phyloP scores from a whole-genome alignment of 805 yeast species.

The Candida glaebosa region DNA sequence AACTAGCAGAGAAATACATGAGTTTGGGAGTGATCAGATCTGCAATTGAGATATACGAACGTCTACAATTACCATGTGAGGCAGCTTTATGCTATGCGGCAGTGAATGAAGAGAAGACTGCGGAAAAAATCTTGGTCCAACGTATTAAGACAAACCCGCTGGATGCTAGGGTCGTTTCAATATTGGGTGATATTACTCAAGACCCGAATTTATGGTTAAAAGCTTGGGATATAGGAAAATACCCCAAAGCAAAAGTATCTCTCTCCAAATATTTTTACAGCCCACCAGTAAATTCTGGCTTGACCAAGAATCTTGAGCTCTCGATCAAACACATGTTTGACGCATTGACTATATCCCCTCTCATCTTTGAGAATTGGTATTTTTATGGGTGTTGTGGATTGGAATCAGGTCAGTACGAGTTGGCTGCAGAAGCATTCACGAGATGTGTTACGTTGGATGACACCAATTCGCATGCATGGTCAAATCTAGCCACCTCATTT shows the following conservation, averaged over 20 bases:
- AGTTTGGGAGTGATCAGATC: conserved; percentile 80
- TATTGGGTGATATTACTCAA: conserved; percentile 79
- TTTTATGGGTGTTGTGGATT: conserved; percentile 89
- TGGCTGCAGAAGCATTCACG: conserved; percentile 89
- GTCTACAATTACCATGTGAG: conserved; percentile 73
- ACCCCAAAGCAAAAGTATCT: conserved; percentile 82
- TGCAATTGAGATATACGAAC: conserved; percentile 84
- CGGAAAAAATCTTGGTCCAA: conserved; percentile 53
- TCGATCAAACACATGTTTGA: conserved; percentile 72
- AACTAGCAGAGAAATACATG: conserved; percentile 82
- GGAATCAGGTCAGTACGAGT: conserved; percentile 62
- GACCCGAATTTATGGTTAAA: conserved; percentile 76
- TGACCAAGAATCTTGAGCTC: conserved; percentile 44
- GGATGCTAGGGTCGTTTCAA: conserved; percentile 80
- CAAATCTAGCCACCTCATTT: conserved; percentile 81
- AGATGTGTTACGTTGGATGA: conserved; percentile 87
- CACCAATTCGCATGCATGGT: conserved; percentile 80
- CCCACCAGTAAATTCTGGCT: conserved; percentile 57
- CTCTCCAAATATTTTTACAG: conserved; percentile 68
- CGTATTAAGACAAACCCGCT: conserved; percentile 57
- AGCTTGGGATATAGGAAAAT: conserved; percentile 84
- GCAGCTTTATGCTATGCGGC: conserved; percentile 90
- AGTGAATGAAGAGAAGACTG: conserved; percentile 67
- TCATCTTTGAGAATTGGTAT: conserved; percentile 81
- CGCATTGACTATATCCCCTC: conserved; percentile 68